Evolutionary conservation across 2,329 filamentous ascomycete species (phyloP), one percentile per base, ranked within the genome.

Genomic region (Aspergillus brasiliensis): DNA sequence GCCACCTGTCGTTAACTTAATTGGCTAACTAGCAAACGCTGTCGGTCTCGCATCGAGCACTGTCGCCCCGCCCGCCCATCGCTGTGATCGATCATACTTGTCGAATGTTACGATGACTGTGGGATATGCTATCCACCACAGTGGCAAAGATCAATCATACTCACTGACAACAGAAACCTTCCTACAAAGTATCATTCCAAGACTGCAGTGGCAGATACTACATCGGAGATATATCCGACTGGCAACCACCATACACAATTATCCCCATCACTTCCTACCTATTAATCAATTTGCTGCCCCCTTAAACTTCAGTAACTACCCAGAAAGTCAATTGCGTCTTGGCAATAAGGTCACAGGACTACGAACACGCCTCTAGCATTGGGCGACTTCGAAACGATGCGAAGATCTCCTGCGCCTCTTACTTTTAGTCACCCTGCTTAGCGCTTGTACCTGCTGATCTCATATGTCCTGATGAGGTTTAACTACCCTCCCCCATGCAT

Each of bases 301-400:
- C 25, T 19, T 23, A 44, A 62, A 59, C 55, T 42, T 38, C 31
- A 23, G 17, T 5, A 42, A 19, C 31, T 13, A 37, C 10, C 37
- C 47, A 10, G 13, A 28, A 60, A 62, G 56, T 59, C 51, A 52
- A 59, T 62, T 59, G 51, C 46, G 56, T 44, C 59, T 62, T 62
- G 59, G 59, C 59, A 51, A 17, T 13, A 31, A 15, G 56, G 58
- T 59, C 59, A 62, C 59, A 62, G 59, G 59, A 49, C 23, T 44
- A 44, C 40, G 40, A 10, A 17, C 31, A 17, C 15, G 46, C 25
- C n/a, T 49, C 46, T 34, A 34, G 31, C 31, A 34, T 34, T 34
- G 31, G 46, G 46, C 8, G 7, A n/a, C 19, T 31, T 49, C 25
- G 40, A 44, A 44, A 21, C n/a, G 40, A 44, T 23, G 40, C 21